A percentile compares a stretch with the other conserved stretches of the same genome.
These are phyloP conservation scores for Epichloe aotearoae DNA, from an alignment of 2,329 filamentous ascomycete species.

Conservation along the genomic window DNA sequence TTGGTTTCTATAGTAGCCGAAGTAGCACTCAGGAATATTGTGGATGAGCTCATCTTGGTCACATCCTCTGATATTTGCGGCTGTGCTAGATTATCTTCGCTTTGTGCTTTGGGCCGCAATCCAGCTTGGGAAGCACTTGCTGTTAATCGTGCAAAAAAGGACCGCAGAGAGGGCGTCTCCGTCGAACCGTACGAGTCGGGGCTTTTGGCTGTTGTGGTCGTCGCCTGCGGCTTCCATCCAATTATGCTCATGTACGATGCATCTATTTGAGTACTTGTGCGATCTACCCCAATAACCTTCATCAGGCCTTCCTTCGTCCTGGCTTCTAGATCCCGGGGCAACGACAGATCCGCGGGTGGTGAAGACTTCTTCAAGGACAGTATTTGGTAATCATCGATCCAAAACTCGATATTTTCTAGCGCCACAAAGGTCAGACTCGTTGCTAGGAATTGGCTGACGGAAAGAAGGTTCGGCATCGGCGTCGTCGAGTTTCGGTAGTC, in stretches of 20 bases:
- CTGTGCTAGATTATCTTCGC: conserved; percentile 50
- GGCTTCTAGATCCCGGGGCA: conserved; percentile 69
- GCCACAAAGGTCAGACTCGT: conserved; percentile 95
- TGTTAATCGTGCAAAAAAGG: conserved; percentile 76
- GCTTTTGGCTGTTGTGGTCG: conserved; percentile 25
- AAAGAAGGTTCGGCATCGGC: conserved; percentile 72
- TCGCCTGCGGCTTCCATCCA: conserved; percentile 58
- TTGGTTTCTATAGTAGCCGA: conserved; percentile 71
- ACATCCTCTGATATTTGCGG: conserved; percentile 57
- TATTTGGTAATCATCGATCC: conserved; percentile 77
- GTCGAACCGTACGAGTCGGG: conserved; percentile 36
- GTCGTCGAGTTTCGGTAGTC: conserved; percentile 86
- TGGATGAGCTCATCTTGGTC: conserved; percentile 55
- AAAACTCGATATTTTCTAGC: conserved; percentile 75
- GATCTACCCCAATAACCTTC: conserved; percentile 68
- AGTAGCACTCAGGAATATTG: conserved; percentile 79
- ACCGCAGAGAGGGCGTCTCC: conserved; percentile 50
- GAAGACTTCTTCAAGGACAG: conserved; percentile 68
- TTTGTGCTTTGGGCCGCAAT: conserved; percentile 41
- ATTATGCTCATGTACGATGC: conserved; percentile 79
- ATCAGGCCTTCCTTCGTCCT: conserved; percentile 80
- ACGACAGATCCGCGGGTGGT: conserved; percentile 54
- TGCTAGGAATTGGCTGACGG: conserved; percentile 80
- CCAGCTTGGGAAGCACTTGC: conserved; percentile 37
- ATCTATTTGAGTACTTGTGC: conserved; percentile 84